Conservation (phyloP, 345 rosid genomes). For the Melaleuca quinquenervia region DNA sequence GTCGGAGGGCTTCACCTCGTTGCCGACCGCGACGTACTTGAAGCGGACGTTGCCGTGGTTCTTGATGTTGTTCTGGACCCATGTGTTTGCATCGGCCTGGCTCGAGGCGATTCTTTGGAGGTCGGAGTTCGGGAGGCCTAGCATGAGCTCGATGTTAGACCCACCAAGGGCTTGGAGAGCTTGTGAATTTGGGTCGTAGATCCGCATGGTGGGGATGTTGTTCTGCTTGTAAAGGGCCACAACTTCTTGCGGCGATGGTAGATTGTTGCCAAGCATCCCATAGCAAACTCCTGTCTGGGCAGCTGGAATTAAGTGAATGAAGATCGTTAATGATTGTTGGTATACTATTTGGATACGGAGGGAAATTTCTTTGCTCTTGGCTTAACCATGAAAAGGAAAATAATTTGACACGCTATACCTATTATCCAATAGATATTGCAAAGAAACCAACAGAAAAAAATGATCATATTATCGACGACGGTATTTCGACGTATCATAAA, state of each 20-base stretch:
- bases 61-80: constrained; percentile 36
- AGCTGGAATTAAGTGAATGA: constrained; percentile 6
- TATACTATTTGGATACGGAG: background rate
- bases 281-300: constrained; percentile 66
- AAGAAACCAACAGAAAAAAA: too few species aligned
- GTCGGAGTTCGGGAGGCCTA: constrained; percentile 28
- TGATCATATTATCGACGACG: background rate
- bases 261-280: constrained; percentile 40
- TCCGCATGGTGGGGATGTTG: constrained; percentile 35
- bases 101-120: constrained; percentile 20
- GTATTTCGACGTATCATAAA: background rate
- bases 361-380: background rate
- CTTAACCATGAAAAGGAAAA: too few species aligned
- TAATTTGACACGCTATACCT: too few species aligned
- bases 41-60: constrained; percentile 27
- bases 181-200: constrained; percentile 20
- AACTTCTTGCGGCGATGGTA: constrained; percentile 38
- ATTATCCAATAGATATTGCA: background rate
- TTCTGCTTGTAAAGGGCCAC: constrained; percentile 32
- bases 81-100: constrained; percentile 28
- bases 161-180: constrained; percentile 42
- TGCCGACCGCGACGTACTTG: constrained; percentile 52
- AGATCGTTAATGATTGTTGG: background rate
- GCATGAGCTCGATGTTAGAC: constrained; percentile 34
- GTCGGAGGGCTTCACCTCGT: constrained; percentile 31